Evolutionary conservation across 208 protist genomes (phyloP), one percentile per base, ranked within the genome.

Genomic region (Wallacemonas sp.): DNA sequence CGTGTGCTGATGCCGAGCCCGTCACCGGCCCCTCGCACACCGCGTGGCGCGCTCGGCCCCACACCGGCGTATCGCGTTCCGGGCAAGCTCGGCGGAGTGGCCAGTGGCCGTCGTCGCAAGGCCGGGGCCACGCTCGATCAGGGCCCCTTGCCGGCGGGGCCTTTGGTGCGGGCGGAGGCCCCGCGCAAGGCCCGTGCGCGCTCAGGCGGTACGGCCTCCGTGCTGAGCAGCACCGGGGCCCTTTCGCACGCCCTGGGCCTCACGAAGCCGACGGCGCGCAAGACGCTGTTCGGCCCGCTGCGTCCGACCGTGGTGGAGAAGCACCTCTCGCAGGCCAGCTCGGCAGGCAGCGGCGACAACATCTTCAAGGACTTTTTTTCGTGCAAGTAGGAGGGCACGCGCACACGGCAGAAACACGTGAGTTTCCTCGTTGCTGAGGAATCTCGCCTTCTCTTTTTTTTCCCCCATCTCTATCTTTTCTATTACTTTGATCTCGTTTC

Each of bases 351-450:
- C 28, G 67, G 65, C 25, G 83, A 93, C 16, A 84, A 90, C 65
- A 59, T 93, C 54, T 93, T 93, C 59, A 74, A 80, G 0, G 83
- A 91, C 59, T 38, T 89, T 1, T 93, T 84, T 26, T 81, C 73
- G 2, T 90, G 65, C 48, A 78, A 76, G 36, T 22, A 14, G 10
- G 33, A n/a, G 33, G 31, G 33, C 29, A 31, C 57, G 28, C 33
- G 10, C 8, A 62, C 18, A 61, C 3, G 49, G 5, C n/a, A n/a
- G n/a, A n/a, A n/a, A n/a, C n/a, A n/a, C n/a, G n/a, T n/a, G n/a
- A n/a, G n/a, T n/a, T n/a, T n/a, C n/a, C n/a, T n/a, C n/a, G n/a
- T n/a, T n/a, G n/a, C n/a, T n/a, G n/a, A n/a, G n/a, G n/a, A n/a
- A 12, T 63, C 31, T 70, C 25, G 45, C 23, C 22, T 26, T 39